Base-by-base conservation (phyloP, 495 filamentous ascomycete species). In the Patellaria atrata region DNA sequence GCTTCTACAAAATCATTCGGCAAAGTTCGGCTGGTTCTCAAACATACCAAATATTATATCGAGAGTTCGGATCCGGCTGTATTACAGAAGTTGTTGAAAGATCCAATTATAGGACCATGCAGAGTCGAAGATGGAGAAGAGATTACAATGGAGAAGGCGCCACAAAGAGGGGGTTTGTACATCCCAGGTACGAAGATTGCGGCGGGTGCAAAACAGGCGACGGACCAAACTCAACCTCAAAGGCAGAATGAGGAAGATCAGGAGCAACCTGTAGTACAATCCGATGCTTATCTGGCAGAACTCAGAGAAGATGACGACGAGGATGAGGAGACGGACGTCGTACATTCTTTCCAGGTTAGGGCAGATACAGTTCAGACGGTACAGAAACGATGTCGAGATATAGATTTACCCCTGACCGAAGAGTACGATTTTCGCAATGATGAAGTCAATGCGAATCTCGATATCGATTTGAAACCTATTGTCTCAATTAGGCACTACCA, bases 381-480 rank as follows among this genome's bases (percentile, higher is more conserved):
- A 3, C 82, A 91, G 56, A 87, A 87, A 51, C 75, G 79, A 32
- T 94, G 89, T 51, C 71, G 89, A 35, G 77, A 82, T 11, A 73
- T 99, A 26, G 75, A 74, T 12, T 79, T 78, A 44, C 91, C 87
- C 3, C 76, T 93, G 18, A 63, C 94, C 19, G 91, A 94, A 56
- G 89, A 99, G 55, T 96, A 99, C 55, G 91, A 96, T 51, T 96
- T 94, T 55, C 70, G 85, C n/a, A 87, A 87, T 43, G 91, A 99
- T 52, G 70, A 79, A 21, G 64, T 74, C 37, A 99, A 96, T 49
- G 69, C 85, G 0, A 91, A 79, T 28, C 62, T 96, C 2, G 82
- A 94, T 33, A 96, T 99, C 44, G 85, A 94, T 54, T 62, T 93
- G 28, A 77, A 74, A 50, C 83, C 85, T 2, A 73, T 71, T 48